These are phyloP conservation scores for Monilinia aucupariae DNA, from an alignment of 2,329 filamentous ascomycete genomes.

Conservation along the genomic window DNA sequence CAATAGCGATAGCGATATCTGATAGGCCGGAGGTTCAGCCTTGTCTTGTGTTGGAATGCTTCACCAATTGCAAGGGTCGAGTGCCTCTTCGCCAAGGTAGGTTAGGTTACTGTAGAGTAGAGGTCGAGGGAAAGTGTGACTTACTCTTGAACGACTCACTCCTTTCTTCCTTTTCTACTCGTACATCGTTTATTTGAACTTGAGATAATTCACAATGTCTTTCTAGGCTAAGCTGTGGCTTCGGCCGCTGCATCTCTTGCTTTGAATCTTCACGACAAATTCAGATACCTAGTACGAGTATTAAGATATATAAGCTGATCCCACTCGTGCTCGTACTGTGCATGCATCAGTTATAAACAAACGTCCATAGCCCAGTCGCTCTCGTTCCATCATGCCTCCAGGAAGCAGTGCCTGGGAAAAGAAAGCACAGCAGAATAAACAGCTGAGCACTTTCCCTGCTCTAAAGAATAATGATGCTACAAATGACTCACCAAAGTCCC, in stretches of 20 bases:
- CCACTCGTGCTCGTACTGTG: no score
- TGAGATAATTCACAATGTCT: not conserved
- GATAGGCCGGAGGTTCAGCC: slow-evolving; percentile 2
- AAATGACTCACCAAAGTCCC: slow-evolving; percentile 42
- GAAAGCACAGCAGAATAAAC: slow-evolving; percentile 38
- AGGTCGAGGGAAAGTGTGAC: not conserved
- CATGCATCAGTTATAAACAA: slow-evolving; percentile 6
- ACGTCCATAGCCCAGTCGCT: slow-evolving; percentile 14
- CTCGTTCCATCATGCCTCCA: slow-evolving; percentile 32
- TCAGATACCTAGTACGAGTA: slow-evolving; percentile 9
- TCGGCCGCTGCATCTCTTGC: slow-evolving; percentile 29
- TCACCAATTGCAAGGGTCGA: not conserved
- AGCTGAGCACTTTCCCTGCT: slow-evolving; percentile 26
- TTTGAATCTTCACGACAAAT: slow-evolving; percentile 9
- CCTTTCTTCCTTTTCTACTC: not conserved
- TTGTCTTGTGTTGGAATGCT: slow-evolving; percentile 1
- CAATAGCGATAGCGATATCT: not conserved
- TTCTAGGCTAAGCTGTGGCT: slow-evolving; percentile 22
- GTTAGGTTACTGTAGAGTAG: no score
- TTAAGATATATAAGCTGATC: slow-evolving; percentile 8
- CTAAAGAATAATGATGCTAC: slow-evolving; percentile 21
- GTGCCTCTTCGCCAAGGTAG: no score
- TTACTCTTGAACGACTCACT: not conserved
- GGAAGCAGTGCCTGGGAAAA: slow-evolving; percentile 35
- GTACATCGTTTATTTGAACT: not conserved